Percentiles rank a stretch among this genome's conserved stretches.
phyloP scores from a whole-genome alignment of 2,329 filamentous ascomycete genomes.

The Neopestalotiopsis sp. region DNA sequence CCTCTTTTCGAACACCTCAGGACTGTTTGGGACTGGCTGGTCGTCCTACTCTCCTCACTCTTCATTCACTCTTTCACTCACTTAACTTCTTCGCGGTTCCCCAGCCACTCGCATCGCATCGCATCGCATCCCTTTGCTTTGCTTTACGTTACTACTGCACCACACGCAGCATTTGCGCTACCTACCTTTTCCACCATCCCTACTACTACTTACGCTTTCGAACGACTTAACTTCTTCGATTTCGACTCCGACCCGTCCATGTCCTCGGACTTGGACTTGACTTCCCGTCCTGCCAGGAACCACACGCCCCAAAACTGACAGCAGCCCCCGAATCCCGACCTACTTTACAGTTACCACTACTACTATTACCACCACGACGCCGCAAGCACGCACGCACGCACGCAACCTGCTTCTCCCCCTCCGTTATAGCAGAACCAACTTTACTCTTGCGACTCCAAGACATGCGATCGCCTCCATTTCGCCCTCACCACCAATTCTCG shows the following conservation, averaged over 20 bases:
- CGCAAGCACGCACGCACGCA: conserved; percentile 21
- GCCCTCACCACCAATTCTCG: conserved; percentile 20
- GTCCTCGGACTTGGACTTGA: not conserved
- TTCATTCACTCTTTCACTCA: not conserved
- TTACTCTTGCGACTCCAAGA: conserved; percentile 10
- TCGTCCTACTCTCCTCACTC: not conserved
- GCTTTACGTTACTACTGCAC: not conserved
- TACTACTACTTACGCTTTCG: not conserved
- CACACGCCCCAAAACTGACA: not conserved
- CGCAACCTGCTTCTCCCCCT: conserved; percentile 14
- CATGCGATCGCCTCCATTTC: conserved; percentile 22
- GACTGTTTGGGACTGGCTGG: not conserved
- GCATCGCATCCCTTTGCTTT: conserved; percentile 3
- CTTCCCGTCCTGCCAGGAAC: conserved; percentile 4
- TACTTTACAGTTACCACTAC: conserved; percentile 10
- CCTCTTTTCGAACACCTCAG: no score
- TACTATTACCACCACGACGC: not conserved
- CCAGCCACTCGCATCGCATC: conserved; percentile 17
- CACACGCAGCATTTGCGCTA: not conserved
- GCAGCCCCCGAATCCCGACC: conserved; percentile 15
- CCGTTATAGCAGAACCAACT: conserved; percentile 2
- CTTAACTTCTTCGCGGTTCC: conserved; percentile 3
- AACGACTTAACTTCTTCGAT: not conserved
- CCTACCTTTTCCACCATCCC: not conserved
- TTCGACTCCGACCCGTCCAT: not conserved